Base-by-base conservation (phyloP, 805 yeast genomes). In the Torulaspora microellipsoides region DNA sequence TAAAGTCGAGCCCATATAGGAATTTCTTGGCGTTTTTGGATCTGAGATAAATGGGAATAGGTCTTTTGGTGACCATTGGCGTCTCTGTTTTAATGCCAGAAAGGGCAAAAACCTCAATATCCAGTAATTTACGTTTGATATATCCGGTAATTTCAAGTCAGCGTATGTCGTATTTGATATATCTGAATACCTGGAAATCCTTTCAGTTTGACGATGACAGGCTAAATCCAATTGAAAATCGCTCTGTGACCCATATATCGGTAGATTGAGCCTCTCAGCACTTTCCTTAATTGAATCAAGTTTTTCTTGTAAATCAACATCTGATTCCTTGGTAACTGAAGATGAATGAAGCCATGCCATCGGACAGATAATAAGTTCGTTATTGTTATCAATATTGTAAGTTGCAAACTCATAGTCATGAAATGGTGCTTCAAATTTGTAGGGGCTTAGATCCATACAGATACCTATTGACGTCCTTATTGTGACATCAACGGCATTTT, bases 361-460 rank as follows among this genome's bases (percentile, higher is more conserved):
- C 1, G 96, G 95, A 47, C 84, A 78, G 11, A 90, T 58, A 0
- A 86, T 70, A 43, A 90, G 64, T 28, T 76, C 71, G 0, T 78
- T 76, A 9, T 68, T 55, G 34, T 78, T 71, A 0, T 63, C 53
- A 15, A 67, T 58, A 46, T 85, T 79, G 40, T 71, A 70, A 25
- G 64, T 60, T 0, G 90, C 73, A 62, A 85, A 86, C 62, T 90
- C 97, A 58, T 76, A 87, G 20, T 69, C 72, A 30, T 73, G 69
- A 64, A 87, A 89, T 1, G 95, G 89, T 1, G 95, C 88, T 49
- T 76, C 70, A 61, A 90, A 90, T 59, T 85, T 73, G 61, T 85
- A 84, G 0, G 96, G 96, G 60, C 86, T 89, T 48, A 90, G 63
- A 65, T 90, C 98, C 97, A 90, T 90, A 60, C 98, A 90, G 5